phyloP scores from a whole-genome alignment of 108 stramenopile genomes.

The Cyclostephanos tholiformis region DNA sequence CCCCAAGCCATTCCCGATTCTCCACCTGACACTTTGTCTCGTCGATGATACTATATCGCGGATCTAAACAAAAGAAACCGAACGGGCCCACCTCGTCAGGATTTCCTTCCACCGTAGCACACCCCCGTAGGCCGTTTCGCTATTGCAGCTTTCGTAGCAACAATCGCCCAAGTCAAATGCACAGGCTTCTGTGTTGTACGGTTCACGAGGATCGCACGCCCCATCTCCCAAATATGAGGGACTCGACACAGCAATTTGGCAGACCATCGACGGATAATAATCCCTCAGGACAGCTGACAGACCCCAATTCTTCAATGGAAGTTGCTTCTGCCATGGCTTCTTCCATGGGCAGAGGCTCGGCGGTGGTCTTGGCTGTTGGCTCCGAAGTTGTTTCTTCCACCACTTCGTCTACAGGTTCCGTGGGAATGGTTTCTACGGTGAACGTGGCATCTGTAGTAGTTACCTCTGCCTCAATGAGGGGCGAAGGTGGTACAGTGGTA shows the following conservation, averaged over 20 bases:
- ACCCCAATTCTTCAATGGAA: background rate
- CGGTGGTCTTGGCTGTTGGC: too few species aligned
- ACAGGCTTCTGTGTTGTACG: conserved; percentile 52
- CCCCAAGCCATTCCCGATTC: conserved; percentile 54
- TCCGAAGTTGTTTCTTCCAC: too few species aligned
- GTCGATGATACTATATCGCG: conserved; percentile 28
- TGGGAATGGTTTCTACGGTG: too few species aligned
- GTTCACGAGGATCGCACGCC: conserved; percentile 45
- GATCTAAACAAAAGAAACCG: conserved; percentile 50
- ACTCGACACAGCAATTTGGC: conserved; percentile 41
- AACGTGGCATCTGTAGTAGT: too few species aligned
- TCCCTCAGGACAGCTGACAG: conserved; percentile 22
- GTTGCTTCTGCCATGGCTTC: conserved; percentile 3
- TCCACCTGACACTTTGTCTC: conserved; percentile 35
- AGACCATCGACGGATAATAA: conserved; percentile 33
- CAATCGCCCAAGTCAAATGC: conserved; percentile 53
- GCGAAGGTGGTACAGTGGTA: background rate
- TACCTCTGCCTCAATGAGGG: too few species aligned
- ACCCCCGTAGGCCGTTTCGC: conserved; percentile 39
- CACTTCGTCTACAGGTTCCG: too few species aligned
- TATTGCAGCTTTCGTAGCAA: conserved; percentile 46
- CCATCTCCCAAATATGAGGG: conserved; percentile 52
- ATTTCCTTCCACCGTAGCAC: conserved; percentile 38
- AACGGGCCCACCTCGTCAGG: conserved; percentile 44
- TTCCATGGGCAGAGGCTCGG: background rate